A percentile compares a stretch with the other conserved stretches of the same genome.
Conservation (phyloP, 2,329 filamentous ascomycete species). For the Macrophomina phaseolina region DNA sequence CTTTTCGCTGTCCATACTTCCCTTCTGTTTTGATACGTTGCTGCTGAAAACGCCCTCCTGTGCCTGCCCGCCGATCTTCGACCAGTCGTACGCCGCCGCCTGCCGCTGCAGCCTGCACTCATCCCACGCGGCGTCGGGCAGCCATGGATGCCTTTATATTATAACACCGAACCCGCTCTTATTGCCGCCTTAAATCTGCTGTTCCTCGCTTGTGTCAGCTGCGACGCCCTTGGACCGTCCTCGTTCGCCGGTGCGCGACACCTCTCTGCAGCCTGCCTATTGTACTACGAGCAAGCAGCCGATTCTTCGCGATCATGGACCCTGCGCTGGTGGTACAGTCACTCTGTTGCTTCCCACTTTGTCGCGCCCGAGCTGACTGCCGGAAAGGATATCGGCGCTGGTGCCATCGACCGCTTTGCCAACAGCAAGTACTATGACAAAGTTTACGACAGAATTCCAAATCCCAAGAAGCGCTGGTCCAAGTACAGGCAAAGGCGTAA, state of each 20-base stretch:
- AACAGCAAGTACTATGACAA: slow-evolving; percentile 26
- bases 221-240: background rate
- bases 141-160: slow-evolving; percentile 23
- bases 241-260: background rate
- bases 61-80: background rate
- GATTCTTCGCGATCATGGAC: background rate
- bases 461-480: slow-evolving; percentile 18
- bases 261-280: background rate
- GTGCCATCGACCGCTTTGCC: slow-evolving; percentile 20
- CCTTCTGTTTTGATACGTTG: background rate
- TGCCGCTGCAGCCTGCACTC: slow-evolving; percentile 8
- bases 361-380: background rate
- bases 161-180: slow-evolving; percentile 3
- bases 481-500: slow-evolving; percentile 23
- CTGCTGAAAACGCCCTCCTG: background rate
- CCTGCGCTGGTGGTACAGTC: slow-evolving; percentile 11
- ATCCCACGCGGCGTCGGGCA: slow-evolving; percentile 7
- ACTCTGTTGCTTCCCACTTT: background rate
- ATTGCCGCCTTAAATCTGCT: background rate
- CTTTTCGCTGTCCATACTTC: background rate
- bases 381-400: slow-evolving; percentile 24
- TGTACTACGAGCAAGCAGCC: background rate
- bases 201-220: background rate
- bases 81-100: background rate
- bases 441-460: slow-evolving; percentile 20